Conservation (phyloP, 1,284 basidiomycete species). For the Rhodotorula sp. region DNA sequence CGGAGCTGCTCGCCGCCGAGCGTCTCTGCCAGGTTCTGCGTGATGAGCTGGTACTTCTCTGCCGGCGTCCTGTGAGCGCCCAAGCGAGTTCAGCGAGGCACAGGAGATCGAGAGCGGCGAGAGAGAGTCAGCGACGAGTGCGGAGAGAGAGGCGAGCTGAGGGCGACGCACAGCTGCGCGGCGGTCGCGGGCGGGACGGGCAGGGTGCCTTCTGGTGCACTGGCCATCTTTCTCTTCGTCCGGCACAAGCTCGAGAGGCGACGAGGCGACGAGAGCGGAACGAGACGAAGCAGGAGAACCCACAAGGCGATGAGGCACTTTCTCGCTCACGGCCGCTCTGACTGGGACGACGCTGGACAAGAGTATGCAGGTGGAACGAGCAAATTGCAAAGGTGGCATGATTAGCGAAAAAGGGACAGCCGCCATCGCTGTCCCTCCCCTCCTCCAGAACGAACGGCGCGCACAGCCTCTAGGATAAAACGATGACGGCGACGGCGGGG, state of each 20-base stretch:
- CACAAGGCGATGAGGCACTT: neutral
- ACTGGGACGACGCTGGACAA: too few relatives aligned
- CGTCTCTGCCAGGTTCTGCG: slow-evolving; percentile 81
- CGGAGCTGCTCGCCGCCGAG: slow-evolving; percentile 84
- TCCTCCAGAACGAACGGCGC: too few relatives aligned
- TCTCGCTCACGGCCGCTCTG: too few relatives aligned
- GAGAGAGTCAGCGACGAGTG: neutral
- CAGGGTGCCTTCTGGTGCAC: slow-evolving; percentile 18
- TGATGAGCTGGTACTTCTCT: slow-evolving; percentile 81
- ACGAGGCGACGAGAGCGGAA: neutral
- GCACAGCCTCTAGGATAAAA: too few relatives aligned
- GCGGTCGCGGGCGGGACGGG: slow-evolving; percentile 18
- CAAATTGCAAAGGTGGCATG: too few relatives aligned
- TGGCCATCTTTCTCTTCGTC: slow-evolving; percentile 4
- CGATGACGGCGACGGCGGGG: too few relatives aligned
- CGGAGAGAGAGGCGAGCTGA: too few relatives aligned
- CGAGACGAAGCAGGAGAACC: neutral
- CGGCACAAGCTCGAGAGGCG: neutral
- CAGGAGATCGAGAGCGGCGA: neutral
- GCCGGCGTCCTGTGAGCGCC: slow-evolving; percentile 50
- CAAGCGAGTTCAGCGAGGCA: neutral
- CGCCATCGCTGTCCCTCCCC: too few relatives aligned
- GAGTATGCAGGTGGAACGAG: too few relatives aligned
- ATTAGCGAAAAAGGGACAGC: too few relatives aligned
- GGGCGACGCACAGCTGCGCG: slow-evolving; percentile 17